Conservation (phyloP, 257 asterid genomes). For the Ligustrum vulgare region DNA sequence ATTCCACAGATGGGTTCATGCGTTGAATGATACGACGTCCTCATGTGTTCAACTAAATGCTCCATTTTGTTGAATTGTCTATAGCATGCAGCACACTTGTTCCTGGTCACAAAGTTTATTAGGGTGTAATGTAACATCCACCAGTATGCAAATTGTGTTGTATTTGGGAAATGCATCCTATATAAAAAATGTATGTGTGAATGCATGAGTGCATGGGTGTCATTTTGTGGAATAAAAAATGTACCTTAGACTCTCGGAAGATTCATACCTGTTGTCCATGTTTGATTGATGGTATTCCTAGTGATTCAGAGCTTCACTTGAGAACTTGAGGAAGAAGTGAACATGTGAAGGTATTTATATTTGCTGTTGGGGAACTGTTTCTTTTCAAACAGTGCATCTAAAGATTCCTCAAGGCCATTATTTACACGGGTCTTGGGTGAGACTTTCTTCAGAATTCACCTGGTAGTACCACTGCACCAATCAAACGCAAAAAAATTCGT, state of each 20-base stretch:
- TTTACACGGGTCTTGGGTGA: constrained; percentile 4
- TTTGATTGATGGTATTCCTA: constrained; percentile 16
- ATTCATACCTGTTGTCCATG: constrained; percentile 64
- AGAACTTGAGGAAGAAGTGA: constrained; percentile 33
- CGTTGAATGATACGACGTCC: constrained; percentile 69
- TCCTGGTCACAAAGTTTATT: constrained; percentile 46
- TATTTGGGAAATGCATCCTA: not conserved
- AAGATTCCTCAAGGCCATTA: constrained; percentile 37
- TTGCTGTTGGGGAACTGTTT: constrained; percentile 23
- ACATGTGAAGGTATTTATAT: constrained; percentile 53
- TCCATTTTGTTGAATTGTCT: constrained; percentile 87
- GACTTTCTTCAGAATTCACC: constrained; percentile 26
- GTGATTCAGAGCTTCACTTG: constrained; percentile 15
- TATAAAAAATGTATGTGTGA: not conserved
- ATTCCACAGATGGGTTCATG: constrained; percentile 82
- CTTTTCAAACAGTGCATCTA: constrained; percentile 14
- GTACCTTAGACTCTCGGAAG: constrained; percentile 56
- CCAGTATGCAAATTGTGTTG: not conserved
- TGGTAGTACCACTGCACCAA: constrained; percentile 17
- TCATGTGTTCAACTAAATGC: constrained; percentile 92
- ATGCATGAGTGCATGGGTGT: not conserved
- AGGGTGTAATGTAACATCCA: constrained; percentile 5
- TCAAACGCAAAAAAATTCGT: constrained; percentile 28
- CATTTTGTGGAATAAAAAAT: constrained; percentile 9
- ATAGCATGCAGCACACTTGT: constrained; percentile 91